Conservation (phyloP, 179 eudicot species). For the Silene noctiflora region DNA sequence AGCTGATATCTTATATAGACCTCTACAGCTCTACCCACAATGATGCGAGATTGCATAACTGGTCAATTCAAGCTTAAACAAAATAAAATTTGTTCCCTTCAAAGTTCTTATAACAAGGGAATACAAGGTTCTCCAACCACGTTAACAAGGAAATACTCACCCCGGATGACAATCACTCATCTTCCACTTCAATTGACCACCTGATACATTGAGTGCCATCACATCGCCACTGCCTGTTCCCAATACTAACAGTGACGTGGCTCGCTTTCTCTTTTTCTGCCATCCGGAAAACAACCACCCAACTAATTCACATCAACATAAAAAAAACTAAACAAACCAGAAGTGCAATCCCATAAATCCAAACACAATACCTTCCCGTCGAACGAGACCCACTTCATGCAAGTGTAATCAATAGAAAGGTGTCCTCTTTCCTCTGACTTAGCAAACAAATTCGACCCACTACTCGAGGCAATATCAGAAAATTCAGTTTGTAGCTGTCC, state of each 20-base stretch:
- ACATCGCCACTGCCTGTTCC: constrained; percentile 96
- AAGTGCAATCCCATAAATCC: neutral
- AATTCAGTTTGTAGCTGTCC: constrained; percentile 93
- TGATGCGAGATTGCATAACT: neutral
- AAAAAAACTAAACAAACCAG: neutral
- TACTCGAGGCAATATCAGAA: constrained; percentile 47
- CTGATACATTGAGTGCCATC: constrained; percentile 71
- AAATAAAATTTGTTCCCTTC: neutral
- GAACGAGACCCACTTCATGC: constrained; percentile 87
- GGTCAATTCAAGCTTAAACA: neutral
- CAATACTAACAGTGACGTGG: constrained; percentile 59
- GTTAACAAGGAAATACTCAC: constrained; percentile 39
- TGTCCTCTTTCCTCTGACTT: constrained; percentile 69
- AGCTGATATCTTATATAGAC: neutral
- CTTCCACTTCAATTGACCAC: constrained; percentile 88
- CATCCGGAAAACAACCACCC: constrained; percentile 9
- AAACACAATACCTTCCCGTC: constrained; percentile 49
- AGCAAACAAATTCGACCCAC: constrained; percentile 41
- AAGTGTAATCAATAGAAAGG: constrained; percentile 88
- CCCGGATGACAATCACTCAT: constrained; percentile 90
- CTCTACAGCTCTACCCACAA: neutral
- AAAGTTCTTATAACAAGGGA: neutral
- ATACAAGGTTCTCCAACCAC: neutral
- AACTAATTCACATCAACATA: neutral
- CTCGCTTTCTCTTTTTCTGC: constrained; percentile 84